phyloP scores from a whole-genome alignment of 768 basidiomycete genomes.

The Mycena metata region DNA sequence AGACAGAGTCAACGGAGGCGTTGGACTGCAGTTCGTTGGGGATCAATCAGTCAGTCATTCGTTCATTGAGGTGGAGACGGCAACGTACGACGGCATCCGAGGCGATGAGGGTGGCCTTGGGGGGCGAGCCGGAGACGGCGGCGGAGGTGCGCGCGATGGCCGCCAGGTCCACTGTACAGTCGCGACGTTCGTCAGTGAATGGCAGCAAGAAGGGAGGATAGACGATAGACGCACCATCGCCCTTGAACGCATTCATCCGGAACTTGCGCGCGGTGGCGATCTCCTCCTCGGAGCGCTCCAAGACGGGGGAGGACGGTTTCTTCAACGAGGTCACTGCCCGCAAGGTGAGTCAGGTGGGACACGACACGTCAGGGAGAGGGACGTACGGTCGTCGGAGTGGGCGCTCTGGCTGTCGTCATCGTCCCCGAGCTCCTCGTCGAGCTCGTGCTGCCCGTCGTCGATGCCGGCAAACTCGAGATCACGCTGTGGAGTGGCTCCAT shows the following conservation, averaged over 20 bases:
- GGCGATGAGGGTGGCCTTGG: conserved; percentile 31
- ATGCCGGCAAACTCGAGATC: conserved; percentile 70
- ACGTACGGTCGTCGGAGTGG: conserved; percentile 33
- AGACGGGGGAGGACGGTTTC: conserved; percentile 37
- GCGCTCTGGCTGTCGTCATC: conserved; percentile 32
- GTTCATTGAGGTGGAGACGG: too few relatives aligned
- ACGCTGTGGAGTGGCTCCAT: conserved; percentile 38
- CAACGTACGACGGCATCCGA: conserved; percentile 13
- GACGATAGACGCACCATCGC: conserved; percentile 56
- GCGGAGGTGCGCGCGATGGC: conserved; percentile 88
- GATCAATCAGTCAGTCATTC: background rate
- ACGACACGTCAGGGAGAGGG: background rate
- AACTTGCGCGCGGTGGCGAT: conserved; percentile 60
- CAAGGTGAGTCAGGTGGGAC: background rate
- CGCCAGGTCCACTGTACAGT: conserved; percentile 69
- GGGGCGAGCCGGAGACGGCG: conserved; percentile 72
- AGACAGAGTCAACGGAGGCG: conserved; percentile 14
- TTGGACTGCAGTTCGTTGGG: background rate
- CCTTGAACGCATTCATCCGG: conserved; percentile 81
- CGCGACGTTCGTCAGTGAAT: conserved; percentile 11
- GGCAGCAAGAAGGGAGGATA: background rate
- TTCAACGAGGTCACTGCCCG: conserved; percentile 11
- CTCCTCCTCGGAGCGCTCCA: conserved; percentile 60
- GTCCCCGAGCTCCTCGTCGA: conserved; percentile 72
- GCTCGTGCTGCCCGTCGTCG: conserved; percentile 68